Evolutionary conservation across 768 basidiomycete genomes (phyloP).

Genomic region (Kwoniella sp.): DNA sequence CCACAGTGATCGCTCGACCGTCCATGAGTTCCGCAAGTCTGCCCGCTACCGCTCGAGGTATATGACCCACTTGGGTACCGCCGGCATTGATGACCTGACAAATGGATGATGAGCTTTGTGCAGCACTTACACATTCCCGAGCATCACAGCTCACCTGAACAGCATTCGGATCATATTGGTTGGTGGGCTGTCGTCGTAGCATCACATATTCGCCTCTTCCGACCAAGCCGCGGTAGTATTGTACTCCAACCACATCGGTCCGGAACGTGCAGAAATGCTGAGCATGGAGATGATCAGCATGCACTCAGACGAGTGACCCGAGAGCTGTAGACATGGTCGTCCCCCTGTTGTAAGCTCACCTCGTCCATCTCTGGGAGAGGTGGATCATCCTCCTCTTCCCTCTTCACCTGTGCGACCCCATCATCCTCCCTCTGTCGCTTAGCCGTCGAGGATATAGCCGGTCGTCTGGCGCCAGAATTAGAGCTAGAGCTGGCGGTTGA

Average conservation of each 20-base stretch:
- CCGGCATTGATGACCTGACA: constrained; percentile 76
- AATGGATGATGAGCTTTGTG: neutral
- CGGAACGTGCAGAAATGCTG: constrained; percentile 66
- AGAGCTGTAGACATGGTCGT: neutral
- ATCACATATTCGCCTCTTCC: constrained; percentile 70
- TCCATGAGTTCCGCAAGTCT: constrained; percentile 76
- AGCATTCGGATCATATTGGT: constrained; percentile 61
- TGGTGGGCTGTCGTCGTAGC: constrained; percentile 39
- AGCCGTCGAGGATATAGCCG: constrained; percentile 1
- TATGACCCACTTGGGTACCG: constrained; percentile 75
- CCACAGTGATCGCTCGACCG: constrained; percentile 65
- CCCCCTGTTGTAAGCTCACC: constrained; percentile 15
- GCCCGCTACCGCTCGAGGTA: constrained; percentile 65
- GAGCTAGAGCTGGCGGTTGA: neutral
- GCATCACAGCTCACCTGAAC: constrained; percentile 35
- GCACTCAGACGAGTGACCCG: neutral
- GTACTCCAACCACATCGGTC: constrained; percentile 76
- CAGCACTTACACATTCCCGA: too few relatives aligned
- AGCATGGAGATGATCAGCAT: neutral
- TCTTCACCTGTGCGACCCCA: constrained; percentile 4
- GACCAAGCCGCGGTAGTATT: constrained; percentile 81
- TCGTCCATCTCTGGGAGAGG: constrained; percentile 32
- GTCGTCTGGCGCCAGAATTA: neutral
- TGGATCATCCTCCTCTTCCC: constrained; percentile 13
- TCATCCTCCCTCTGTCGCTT: constrained; percentile 17